Percentiles rank a stretch among this genome's conserved stretches.
Evolutionary conservation across 306 rosid genomes (phyloP).

Genomic region (Glycine soja): DNA sequence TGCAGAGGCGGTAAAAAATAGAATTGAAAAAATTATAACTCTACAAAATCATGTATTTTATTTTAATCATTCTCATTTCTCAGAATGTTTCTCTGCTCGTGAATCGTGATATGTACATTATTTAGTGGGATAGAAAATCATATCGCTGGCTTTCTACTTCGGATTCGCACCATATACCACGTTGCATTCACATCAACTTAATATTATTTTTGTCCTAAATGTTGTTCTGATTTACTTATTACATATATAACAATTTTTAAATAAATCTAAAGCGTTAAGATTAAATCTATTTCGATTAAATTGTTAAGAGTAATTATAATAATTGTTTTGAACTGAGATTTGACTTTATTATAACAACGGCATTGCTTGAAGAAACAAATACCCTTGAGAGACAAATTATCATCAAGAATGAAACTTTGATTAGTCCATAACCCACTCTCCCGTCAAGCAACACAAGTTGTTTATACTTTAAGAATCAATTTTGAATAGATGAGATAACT

Average conservation of each 20-base stretch:
- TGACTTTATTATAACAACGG: slow-evolving; percentile 32
- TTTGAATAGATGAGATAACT: slow-evolving; percentile 29
- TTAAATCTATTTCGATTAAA: not conserved
- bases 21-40: too few relatives aligned
- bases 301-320: not conserved
- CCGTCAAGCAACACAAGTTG: not conserved
- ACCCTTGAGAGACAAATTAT: slow-evolving; percentile 25
- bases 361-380: slow-evolving; percentile 47
- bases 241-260: not conserved
- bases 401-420: not conserved
- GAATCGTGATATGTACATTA: not conserved
- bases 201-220: not conserved
- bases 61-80: too few relatives aligned
- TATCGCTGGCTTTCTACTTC: not conserved
- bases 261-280: not conserved
- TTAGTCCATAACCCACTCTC: not conserved
- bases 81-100: not conserved
- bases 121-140: not conserved
- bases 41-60: too few relatives aligned
- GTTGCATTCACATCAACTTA: not conserved
- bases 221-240: not conserved
- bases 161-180: not conserved
- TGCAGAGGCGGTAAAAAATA: too few relatives aligned
- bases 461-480: slow-evolving; percentile 25
- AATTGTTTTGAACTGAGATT: not conserved